phyloP scores from a whole-genome alignment of 192 early-diverging fungal genomes.

The Spinellus fusiger region DNA sequence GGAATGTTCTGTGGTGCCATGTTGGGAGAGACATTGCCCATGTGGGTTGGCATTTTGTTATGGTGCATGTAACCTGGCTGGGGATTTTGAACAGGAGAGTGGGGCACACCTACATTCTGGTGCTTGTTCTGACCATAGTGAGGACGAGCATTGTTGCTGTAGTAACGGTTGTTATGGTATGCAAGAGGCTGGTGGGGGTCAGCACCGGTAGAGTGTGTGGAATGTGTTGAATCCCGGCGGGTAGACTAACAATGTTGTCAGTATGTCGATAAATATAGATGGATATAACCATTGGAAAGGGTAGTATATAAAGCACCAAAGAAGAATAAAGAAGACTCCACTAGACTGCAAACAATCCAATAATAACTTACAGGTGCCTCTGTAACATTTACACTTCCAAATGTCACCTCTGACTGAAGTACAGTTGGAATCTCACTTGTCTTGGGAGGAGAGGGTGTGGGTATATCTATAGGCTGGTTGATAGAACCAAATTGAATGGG shows the following conservation, averaged over 20 bases:
- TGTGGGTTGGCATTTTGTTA: conserved; percentile 28
- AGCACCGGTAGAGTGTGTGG: conserved; percentile 23
- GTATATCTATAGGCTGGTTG: conserved; percentile 24
- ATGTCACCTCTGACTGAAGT: neutral
- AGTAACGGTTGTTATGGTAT: conserved; percentile 26
- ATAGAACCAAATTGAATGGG: conserved; percentile 18
- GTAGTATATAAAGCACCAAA: no score
- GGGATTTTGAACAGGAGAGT: conserved; percentile 29
- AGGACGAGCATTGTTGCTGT: neutral
- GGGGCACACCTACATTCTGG: conserved; percentile 17
- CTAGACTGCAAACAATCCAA: neutral
- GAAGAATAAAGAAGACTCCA: no score
- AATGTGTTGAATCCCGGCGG: conserved; percentile 22
- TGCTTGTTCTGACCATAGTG: conserved; percentile 32
- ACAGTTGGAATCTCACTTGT: conserved; percentile 6
- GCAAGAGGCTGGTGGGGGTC: conserved; percentile 31
- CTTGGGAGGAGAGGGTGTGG: conserved; percentile 16
- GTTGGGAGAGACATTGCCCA: conserved; percentile 18
- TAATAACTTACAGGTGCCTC: conserved; percentile 17
- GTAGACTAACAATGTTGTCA: no score
- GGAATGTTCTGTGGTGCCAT: conserved; percentile 32
- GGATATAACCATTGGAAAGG: no score
- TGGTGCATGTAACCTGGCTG: conserved; percentile 29
- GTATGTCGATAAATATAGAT: no score
- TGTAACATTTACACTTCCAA: conserved; percentile 19